Conservation (phyloP, 345 rosid species). For the Salix koriyanagi region DNA sequence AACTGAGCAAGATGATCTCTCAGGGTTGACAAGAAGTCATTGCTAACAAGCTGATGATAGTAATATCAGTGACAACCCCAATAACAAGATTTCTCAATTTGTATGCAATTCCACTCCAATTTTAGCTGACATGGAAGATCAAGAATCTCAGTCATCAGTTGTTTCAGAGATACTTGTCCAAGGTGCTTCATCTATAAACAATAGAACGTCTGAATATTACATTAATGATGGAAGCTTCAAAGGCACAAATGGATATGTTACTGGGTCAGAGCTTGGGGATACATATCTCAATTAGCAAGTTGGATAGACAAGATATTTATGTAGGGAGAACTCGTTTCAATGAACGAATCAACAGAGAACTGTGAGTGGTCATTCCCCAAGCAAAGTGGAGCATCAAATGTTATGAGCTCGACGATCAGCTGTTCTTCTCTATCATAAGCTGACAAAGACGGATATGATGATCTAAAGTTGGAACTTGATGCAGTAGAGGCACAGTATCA, state of each 20-base stretch:
- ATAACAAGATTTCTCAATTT: constrained; percentile 9
- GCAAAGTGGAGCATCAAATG: constrained; percentile 19
- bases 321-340: constrained; percentile 20
- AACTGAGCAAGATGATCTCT: constrained; percentile 8
- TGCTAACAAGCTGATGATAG: constrained; percentile 12
- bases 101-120: constrained; percentile 23
- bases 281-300: constrained; percentile 22
- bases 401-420: constrained; percentile 7
- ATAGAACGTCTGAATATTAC: constrained; percentile 25
- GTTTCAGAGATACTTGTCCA: constrained; percentile 36
- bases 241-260: constrained; percentile 19
- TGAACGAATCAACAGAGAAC: constrained; percentile 23
- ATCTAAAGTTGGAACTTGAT: constrained; percentile 18
- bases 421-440: not conserved
- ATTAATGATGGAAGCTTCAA: constrained; percentile 26
- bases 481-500: constrained; percentile 17
- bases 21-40: constrained; percentile 11
- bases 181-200: constrained; percentile 24
- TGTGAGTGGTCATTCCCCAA: constrained; percentile 28
- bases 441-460: constrained; percentile 2
- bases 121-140: constrained; percentile 33
- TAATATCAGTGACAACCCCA: constrained; percentile 1
- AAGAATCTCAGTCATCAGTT: constrained; percentile 36
- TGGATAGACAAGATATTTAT: constrained; percentile 19
- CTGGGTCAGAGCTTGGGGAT: constrained; percentile 31